These are phyloP conservation scores for Lipomyces starkeyi DNA, from an alignment of 805 yeast genomes.

Conservation along the genomic window DNA sequence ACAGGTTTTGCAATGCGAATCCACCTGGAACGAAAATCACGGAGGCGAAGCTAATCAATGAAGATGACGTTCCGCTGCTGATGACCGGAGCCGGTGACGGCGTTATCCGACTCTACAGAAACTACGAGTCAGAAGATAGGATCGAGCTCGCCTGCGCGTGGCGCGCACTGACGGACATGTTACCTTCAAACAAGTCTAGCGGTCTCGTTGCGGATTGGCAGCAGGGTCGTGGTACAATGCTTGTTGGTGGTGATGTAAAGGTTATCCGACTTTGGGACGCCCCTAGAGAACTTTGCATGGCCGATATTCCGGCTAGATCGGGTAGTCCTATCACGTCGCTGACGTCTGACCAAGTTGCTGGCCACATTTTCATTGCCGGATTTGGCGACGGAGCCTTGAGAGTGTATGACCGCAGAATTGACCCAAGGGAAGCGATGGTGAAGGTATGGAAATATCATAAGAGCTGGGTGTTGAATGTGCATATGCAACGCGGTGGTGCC, in stretches of 20 bases:
- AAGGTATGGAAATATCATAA: slow-evolving; percentile 71
- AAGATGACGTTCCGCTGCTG: slow-evolving; percentile 86
- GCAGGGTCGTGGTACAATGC: slow-evolving; percentile 86
- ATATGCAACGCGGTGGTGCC: slow-evolving; percentile 96
- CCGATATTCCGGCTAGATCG: slow-evolving; percentile 89
- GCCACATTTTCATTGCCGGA: slow-evolving; percentile 87
- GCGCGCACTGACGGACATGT: slow-evolving; percentile 88
- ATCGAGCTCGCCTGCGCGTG: slow-evolving; percentile 80
- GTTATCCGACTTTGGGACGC: slow-evolving; percentile 96
- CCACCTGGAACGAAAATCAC: slow-evolving; percentile 89
- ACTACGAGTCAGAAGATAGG: slow-evolving; percentile 63
- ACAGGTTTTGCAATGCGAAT: slow-evolving; percentile 80
- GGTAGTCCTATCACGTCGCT: slow-evolving; percentile 85
- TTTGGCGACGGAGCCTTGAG: slow-evolving; percentile 89
- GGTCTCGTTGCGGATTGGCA: slow-evolving; percentile 96
- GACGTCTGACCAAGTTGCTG: slow-evolving; percentile 95
- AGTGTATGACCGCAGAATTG: slow-evolving; percentile 88
- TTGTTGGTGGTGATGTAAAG: slow-evolving; percentile 94
- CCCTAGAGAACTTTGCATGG: slow-evolving; percentile 83
- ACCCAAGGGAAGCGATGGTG: slow-evolving; percentile 83
- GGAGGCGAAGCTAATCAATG: slow-evolving; percentile 84
- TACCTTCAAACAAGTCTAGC: slow-evolving; percentile 77
- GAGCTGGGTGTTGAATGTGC: slow-evolving; percentile 72
- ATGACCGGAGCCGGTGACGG: slow-evolving; percentile 94
- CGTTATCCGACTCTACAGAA: slow-evolving; percentile 82